These are phyloP conservation scores for Suillus fuscotomentosus DNA, from an alignment of 768 basidiomycete species.

Conservation along the genomic window DNA sequence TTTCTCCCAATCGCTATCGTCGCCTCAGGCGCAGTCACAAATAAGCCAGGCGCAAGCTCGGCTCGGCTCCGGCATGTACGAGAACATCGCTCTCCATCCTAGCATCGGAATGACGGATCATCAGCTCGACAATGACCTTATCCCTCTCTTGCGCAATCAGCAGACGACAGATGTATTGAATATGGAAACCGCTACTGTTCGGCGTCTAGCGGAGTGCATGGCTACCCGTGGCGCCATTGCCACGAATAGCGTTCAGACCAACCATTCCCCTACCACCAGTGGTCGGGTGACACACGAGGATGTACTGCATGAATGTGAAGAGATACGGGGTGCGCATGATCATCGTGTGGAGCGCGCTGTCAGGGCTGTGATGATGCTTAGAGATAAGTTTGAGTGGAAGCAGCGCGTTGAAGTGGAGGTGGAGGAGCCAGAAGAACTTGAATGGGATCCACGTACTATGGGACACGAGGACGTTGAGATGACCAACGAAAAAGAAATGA, in stretches of 20 bases:
- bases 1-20: constrained; percentile 61
- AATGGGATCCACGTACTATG: constrained; percentile 57
- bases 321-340: constrained; percentile 72
- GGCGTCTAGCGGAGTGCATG: constrained; percentile 68
- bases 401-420: constrained; percentile 76
- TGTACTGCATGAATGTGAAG: constrained; percentile 62
- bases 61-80: constrained; percentile 40
- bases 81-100: constrained; percentile 71
- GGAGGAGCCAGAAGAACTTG: constrained; percentile 76
- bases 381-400: constrained; percentile 82
- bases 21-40: constrained; percentile 30
- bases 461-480: constrained; percentile 17
- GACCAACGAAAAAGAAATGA: constrained; percentile 13
- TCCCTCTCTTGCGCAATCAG: constrained; percentile 72
- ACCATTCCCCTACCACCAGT: constrained; percentile 23
- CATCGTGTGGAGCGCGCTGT: constrained; percentile 72
- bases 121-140: constrained; percentile 71
- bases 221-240: constrained; percentile 47
- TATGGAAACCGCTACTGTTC: constrained; percentile 70
- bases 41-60: constrained; percentile 12
- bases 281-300: constrained; percentile 46
- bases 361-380: constrained; percentile 74
- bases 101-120: constrained; percentile 53
- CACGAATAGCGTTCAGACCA: constrained; percentile 46
- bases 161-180: constrained; percentile 76